A percentile compares a stretch with the other conserved stretches of the same genome.
phyloP scores from a whole-genome alignment of 163 green algal genomes.

The Chlamydomonas reinhardtii region DNA sequence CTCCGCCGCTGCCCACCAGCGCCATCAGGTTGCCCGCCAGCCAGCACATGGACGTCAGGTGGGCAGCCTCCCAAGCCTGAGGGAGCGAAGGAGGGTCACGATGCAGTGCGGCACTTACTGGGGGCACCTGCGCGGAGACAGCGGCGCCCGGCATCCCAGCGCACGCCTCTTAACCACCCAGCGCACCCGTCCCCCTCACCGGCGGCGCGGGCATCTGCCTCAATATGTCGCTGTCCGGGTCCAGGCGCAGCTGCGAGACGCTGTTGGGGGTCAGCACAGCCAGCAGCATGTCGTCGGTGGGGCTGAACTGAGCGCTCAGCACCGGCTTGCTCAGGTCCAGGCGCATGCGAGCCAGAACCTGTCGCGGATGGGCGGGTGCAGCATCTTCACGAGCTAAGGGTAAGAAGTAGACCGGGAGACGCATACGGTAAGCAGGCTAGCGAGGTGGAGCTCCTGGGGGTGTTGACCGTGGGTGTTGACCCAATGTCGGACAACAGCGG shows the following conservation, averaged over 20 bases:
- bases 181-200: neutral
- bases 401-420: too few species aligned
- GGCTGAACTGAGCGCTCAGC: conserved; percentile 38
- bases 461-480: too few species aligned
- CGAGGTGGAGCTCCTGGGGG: too few species aligned
- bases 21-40: conserved; percentile 56
- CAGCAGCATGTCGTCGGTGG: conserved; percentile 56
- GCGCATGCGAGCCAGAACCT: conserved; percentile 29
- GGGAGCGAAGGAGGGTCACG: neutral
- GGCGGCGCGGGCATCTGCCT: neutral
- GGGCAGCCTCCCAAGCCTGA: conserved; percentile 14
- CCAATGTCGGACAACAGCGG: neutral
- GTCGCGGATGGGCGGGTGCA: neutral
- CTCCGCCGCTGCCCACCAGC: conserved; percentile 13
- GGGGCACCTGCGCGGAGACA: too few species aligned
- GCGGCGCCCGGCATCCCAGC: too few species aligned
- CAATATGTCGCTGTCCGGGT: conserved; percentile 12
- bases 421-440: too few species aligned
- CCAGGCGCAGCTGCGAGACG: neutral
- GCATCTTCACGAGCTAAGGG: too few species aligned
- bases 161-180: too few species aligned
- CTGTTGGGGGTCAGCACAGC: neutral
- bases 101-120: too few species aligned
- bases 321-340: neutral
- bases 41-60: conserved; percentile 42